These are phyloP conservation scores for Tylopilus rubrobrunneus DNA, from an alignment of 768 basidiomycete genomes.

Conservation along the genomic window DNA sequence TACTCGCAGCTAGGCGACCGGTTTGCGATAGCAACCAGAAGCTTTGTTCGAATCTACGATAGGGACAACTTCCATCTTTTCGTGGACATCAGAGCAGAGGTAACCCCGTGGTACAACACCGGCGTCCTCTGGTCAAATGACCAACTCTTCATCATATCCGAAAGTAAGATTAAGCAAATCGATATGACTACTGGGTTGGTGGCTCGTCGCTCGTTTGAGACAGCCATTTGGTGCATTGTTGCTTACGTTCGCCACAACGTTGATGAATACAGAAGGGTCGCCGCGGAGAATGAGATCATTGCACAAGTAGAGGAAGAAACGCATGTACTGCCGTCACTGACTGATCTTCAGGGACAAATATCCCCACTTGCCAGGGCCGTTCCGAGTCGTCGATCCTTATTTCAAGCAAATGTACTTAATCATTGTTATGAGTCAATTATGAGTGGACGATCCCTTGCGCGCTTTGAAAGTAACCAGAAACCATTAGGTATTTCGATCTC, in stretches of 20 bases:
- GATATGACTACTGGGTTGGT: no score
- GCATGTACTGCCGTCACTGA: not conserved
- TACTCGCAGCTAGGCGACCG: not conserved
- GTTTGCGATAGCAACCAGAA: not conserved
- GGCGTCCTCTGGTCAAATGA: slow-evolving; percentile 3
- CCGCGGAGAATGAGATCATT: not conserved
- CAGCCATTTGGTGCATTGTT: not conserved
- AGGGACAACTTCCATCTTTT: not conserved
- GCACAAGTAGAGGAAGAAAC: not conserved
- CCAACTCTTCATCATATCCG: not conserved
- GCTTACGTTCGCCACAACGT: not conserved
- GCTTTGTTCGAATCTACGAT: no score
- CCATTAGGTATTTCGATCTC: no score
- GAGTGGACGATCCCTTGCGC: no score
- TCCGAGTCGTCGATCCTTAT: no score
- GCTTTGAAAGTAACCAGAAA: no score
- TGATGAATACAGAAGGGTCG: not conserved
- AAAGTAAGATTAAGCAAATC: not conserved
- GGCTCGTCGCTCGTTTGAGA: not conserved
- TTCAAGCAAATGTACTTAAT: no score
- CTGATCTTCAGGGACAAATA: no score
- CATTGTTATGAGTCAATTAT: no score
- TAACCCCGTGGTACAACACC: not conserved
- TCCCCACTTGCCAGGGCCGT: no score
- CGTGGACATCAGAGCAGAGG: not conserved